phyloP scores from a whole-genome alignment of 345 rosid genomes.

The Eucalyptus albens region DNA sequence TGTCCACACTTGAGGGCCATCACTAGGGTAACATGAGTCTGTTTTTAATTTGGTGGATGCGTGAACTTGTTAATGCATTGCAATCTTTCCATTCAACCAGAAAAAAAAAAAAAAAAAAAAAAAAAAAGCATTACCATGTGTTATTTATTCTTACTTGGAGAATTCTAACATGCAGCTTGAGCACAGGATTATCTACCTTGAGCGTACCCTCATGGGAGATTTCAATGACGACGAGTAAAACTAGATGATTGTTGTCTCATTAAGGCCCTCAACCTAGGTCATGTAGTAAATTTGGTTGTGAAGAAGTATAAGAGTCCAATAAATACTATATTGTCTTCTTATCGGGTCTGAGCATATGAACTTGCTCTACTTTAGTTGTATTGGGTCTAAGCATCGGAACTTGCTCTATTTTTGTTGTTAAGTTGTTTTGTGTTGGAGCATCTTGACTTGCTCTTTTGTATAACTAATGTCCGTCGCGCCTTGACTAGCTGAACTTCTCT shows the following conservation, averaged over 20 bases:
- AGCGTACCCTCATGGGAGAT: not conserved
- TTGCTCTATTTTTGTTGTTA: no score
- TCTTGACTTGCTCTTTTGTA: not conserved
- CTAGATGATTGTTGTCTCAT: not conserved
- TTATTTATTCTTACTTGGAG: not conserved
- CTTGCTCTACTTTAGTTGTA: not conserved
- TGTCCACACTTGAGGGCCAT: not conserved
- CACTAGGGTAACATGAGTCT: not conserved
- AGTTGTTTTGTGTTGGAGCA: not conserved
- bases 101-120: not conserved
- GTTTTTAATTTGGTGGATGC: not conserved
- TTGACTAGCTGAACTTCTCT: not conserved
- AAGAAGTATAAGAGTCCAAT: not conserved
- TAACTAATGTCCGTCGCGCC: not conserved
- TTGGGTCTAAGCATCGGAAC: no score
- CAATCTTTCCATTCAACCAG: not conserved
- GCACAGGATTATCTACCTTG: not conserved
- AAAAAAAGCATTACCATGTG: not conserved
- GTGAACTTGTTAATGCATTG: not conserved
- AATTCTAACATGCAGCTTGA: not conserved
- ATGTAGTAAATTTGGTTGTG: not conserved
- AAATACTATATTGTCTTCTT: not conserved
- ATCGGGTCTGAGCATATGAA: not conserved
- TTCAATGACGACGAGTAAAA: not conserved
- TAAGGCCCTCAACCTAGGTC: not conserved